These are phyloP conservation scores for Zarea fungicola DNA, from an alignment of 2,329 filamentous ascomycete species.

Conservation along the genomic window DNA sequence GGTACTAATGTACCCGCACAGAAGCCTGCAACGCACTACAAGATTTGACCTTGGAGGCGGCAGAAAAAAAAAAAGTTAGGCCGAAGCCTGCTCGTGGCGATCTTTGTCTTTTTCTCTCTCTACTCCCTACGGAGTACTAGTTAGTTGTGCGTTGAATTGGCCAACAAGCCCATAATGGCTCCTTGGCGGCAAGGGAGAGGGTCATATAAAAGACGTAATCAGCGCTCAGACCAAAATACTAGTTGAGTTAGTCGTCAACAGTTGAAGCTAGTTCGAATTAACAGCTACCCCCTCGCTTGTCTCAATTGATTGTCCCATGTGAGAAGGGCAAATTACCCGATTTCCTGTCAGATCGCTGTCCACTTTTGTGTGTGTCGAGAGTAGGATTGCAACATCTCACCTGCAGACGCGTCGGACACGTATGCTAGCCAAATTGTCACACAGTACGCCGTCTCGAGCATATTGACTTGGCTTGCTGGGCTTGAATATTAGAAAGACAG, in stretches of 20 bases:
- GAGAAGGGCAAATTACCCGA: neutral
- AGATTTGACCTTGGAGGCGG: neutral
- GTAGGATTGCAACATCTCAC: constrained; percentile 4
- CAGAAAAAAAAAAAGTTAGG: neutral
- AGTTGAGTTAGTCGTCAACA: neutral
- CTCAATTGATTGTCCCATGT: neutral
- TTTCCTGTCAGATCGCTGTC: too few species aligned
- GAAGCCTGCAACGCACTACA: too few species aligned
- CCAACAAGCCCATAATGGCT: neutral
- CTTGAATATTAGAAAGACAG: too few species aligned
- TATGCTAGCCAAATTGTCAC: too few species aligned
- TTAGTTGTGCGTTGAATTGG: neutral
- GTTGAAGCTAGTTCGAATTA: neutral
- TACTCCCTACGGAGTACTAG: too few species aligned
- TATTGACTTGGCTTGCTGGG: too few species aligned
- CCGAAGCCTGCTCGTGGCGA: too few species aligned
- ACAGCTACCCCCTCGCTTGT: neutral
- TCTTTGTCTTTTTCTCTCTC: too few species aligned
- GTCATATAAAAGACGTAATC: neutral
- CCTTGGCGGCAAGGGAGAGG: neutral
- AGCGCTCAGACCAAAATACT: neutral
- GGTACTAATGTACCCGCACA: neutral
- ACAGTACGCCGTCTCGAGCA: too few species aligned
- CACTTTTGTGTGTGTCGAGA: too few species aligned
- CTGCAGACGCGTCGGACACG: neutral